Evolutionary conservation across 2,329 filamentous ascomycete species (phyloP).

Genomic region (Cercospora janseana): DNA sequence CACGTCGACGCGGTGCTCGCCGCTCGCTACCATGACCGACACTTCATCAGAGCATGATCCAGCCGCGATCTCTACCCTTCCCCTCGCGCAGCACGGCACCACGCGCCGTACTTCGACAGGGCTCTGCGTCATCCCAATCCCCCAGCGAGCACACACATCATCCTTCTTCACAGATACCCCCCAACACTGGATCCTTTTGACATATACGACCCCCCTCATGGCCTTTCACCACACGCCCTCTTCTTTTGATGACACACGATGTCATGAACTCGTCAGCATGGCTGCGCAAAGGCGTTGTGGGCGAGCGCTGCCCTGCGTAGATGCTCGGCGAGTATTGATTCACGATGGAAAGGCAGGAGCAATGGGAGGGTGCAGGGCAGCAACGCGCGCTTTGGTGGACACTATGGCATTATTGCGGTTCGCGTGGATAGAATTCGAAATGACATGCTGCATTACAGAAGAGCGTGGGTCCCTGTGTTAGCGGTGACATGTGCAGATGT

Average conservation of each 20-base stretch:
- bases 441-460: conserved; percentile 3
- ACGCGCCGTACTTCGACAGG: conserved; percentile 8
- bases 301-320: background rate
- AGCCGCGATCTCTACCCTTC: conserved; percentile 25
- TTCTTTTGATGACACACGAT: conserved; percentile 6
- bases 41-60: conserved; percentile 24
- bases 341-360: background rate
- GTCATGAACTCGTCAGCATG: conserved; percentile 1
- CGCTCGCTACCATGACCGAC: background rate
- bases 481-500: background rate
- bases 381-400: conserved; percentile 3
- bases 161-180: conserved; percentile 21
- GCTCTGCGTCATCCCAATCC: conserved; percentile 9
- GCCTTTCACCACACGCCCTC: conserved; percentile 18
- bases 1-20: background rate
- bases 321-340: background rate
- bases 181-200: conserved; percentile 28
- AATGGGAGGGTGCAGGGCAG: background rate
- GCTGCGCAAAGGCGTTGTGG: background rate
- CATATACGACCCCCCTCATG: conserved; percentile 26
- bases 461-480: background rate
- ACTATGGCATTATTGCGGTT: conserved; percentile 15
- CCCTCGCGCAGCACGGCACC: conserved; percentile 13
- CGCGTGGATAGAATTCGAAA: conserved; percentile 20
- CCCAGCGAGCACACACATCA: conserved; percentile 9